Base-by-base conservation (phyloP, 164 flowering plant genomes). In the Protea cynaroides region DNA sequence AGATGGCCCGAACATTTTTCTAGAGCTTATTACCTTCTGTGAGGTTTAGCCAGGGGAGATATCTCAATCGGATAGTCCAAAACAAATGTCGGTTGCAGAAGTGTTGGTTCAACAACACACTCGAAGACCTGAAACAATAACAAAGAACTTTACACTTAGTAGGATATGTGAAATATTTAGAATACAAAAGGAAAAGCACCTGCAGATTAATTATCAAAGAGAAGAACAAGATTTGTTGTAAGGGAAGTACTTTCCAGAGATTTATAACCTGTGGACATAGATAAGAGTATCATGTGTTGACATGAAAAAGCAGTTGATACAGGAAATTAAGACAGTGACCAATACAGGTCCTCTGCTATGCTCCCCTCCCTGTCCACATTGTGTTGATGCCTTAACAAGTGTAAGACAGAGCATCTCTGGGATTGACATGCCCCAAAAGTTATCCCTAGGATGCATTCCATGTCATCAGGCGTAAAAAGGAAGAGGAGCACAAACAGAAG, bases 31-130 rank as follows among this genome's bases (percentile, higher is more conserved):
- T 80, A 94, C 98, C 95, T 87, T 73, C 96, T 70, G 56, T 94
- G 97, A 51, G 92, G 98, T 72, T 89, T 94, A 46, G 98, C 98
- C 25, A 94, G 84, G 61, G 98, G 98, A 78, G 97, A 94, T 71
- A 94, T 81, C 79, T 94, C 98, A 67, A 94, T 65, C 29, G 98
- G 97, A 72, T 94, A 94, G 75, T 94, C 98, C 75, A 94, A 70
- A 56, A 94, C 98, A 83, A 94, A 94, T 49, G 98, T 94, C 37
- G 98, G 97, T 65, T 94, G 98, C 66, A 87, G 29, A 25, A 94
- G 90, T 63, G 69, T 80, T 67, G 97, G 90, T 71, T 94, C 98
- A 25, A 94, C 95, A 44, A 75, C 67, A 47, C 78, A 72, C 81
- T 94, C 97, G 79, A 94, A 94, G 62, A 94, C 91, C 98, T 94